A percentile compares a stretch with the other conserved stretches of the same genome.
Conservation (phyloP, 768 basidiomycete species). For the Hebeloma cylindrosporum region DNA sequence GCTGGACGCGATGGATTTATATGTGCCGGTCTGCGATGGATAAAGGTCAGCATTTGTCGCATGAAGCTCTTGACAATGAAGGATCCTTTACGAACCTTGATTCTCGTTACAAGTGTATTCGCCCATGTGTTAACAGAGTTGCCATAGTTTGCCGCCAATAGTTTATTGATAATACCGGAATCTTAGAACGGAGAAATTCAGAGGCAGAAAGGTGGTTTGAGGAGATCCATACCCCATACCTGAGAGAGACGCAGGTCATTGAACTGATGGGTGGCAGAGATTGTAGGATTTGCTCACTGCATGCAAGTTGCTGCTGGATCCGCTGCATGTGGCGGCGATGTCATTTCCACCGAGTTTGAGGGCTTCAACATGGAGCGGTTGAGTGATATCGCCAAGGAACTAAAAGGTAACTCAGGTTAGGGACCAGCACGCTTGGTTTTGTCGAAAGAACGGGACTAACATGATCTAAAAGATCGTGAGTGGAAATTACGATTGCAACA, state of each 20-base stretch:
- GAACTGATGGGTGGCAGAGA: background rate
- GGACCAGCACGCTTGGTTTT: background rate
- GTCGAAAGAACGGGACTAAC: constrained; percentile 18
- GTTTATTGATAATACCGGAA: constrained; percentile 39
- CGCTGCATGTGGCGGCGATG: constrained; percentile 40
- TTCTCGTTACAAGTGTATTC: constrained; percentile 37
- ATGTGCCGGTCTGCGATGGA: constrained; percentile 31
- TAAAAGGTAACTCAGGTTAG: constrained; percentile 12
- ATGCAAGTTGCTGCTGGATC: constrained; percentile 44
- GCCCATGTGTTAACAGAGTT: constrained; percentile 41
- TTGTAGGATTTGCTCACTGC: constrained; percentile 26
- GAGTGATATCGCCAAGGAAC: constrained; percentile 52
- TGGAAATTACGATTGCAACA: background rate
- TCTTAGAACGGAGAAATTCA: constrained; percentile 22
- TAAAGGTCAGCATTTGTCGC: background rate
- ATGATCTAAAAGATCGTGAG: constrained; percentile 26
- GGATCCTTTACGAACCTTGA: constrained; percentile 34
- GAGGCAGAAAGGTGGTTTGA: background rate
- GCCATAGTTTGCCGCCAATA: constrained; percentile 33
- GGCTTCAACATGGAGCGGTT: constrained; percentile 50
- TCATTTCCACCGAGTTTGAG: constrained; percentile 43
- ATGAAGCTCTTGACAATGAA: too few relatives aligned
- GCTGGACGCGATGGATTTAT: constrained; percentile 27
- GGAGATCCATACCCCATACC: constrained; percentile 35
- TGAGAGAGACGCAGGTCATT: constrained; percentile 10